Evolutionary conservation across 129 eudicot genomes (phyloP), one percentile per base, ranked within the genome.

Genomic region (Pulicaria dysenterica): DNA sequence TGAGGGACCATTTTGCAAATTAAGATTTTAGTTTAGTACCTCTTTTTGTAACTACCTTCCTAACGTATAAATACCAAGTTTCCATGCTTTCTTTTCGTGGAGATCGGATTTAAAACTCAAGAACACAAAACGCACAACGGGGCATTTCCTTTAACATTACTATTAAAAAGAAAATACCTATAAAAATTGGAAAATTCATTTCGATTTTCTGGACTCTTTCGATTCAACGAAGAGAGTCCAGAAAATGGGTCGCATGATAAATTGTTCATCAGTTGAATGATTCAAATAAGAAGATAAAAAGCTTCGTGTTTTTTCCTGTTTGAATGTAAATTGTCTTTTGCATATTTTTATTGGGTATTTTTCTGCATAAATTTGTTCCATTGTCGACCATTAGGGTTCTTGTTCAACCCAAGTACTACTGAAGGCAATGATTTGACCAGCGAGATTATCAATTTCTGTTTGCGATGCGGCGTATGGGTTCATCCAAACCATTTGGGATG

Each of bases 161-260:
- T 58, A 67, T 69, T 67, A 45, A 14, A 68, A 53, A 69, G 15
- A 68, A 53, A 69, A 42, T 45, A 67, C 50, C 63, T 44, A 40
- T 47, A 70, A 53, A 61, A 69, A 7, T 16, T 44, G 13, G 69
- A 58, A 72, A 47, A 48, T 56, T 46, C 47, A 31, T 37, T 45
- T 50, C 62, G 12, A 50, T 70, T 77, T 77, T 77, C 82, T 77
- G 73, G 82, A 77, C 82, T 77, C 77, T 70, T 70, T 77, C 58
- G 67, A 77, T 77, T 77, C 57, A 62, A 77, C 59, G 77, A 70
- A 44, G 36, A 70, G 82, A 70, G 82, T 70, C 82, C 82, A 77
- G 77, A 77, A 70, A 70, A 77, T 61, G 65, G 71, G 74, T 49
- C 34, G 48, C 48, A 40, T 9, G 56, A 39, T 60, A 3, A 70